These are phyloP conservation scores for Thozetella sp. DNA, from an alignment of 495 filamentous ascomycete species.

Conservation along the genomic window DNA sequence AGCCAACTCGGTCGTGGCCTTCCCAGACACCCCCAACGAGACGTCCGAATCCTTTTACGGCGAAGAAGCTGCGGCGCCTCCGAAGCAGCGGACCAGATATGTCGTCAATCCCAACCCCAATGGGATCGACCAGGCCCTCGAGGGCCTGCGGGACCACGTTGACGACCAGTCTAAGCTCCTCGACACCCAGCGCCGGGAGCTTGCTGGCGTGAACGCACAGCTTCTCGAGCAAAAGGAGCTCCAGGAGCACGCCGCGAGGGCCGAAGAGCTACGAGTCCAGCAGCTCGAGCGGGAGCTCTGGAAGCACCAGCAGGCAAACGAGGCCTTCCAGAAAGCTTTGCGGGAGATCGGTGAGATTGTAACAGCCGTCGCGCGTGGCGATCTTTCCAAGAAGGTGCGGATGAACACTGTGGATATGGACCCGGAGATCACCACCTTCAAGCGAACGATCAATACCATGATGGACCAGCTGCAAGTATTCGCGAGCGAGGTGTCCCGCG, in stretches of 20 bases:
- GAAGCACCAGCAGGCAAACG: slow-evolving; percentile 97
- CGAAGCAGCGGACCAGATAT: slow-evolving; percentile 21
- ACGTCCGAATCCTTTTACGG: slow-evolving; percentile 53
- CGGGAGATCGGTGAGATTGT: slow-evolving; percentile 97
- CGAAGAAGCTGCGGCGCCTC: slow-evolving; percentile 30
- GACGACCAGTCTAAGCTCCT: slow-evolving; percentile 80
- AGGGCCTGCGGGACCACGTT: slow-evolving; percentile 72
- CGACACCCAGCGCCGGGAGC: slow-evolving; percentile 70
- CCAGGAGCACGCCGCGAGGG: slow-evolving; percentile 60
- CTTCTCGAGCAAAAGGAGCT: slow-evolving; percentile 66
- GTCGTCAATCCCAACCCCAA: slow-evolving; percentile 26
- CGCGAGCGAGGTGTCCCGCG: slow-evolving; percentile 93
- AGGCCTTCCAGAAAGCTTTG: slow-evolving; percentile 96
- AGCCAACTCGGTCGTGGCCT: slow-evolving; percentile 54
- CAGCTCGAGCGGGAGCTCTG: slow-evolving; percentile 85
- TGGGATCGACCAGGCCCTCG: slow-evolving; percentile 68
- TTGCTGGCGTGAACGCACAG: slow-evolving; percentile 68
- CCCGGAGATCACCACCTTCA: slow-evolving; percentile 99
- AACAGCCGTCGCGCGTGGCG: slow-evolving; percentile 92
- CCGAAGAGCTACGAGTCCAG: slow-evolving; percentile 55
- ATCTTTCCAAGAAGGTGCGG: slow-evolving; percentile 96
- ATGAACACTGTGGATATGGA: slow-evolving; percentile 98
- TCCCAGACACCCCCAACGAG: slow-evolving; percentile 67
- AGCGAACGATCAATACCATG: slow-evolving; percentile 97
- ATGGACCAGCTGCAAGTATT: slow-evolving; percentile 98